Base-by-base conservation (phyloP, 139 green algal species). In the Chlorella sp. region DNA sequence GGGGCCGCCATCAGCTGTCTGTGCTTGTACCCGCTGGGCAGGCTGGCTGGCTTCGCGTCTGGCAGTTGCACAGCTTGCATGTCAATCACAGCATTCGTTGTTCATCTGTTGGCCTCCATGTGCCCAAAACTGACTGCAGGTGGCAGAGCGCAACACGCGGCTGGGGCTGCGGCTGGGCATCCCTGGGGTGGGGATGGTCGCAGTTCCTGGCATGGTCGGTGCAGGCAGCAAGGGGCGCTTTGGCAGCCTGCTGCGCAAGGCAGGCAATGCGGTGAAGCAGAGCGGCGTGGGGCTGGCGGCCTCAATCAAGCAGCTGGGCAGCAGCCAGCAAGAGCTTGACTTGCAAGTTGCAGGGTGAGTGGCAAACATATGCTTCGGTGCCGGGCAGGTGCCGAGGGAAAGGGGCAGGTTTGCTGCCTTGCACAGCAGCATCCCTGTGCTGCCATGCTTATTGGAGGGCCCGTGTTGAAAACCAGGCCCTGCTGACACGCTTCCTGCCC, bases 211-310 rank as follows among this genome's bases (percentile, higher is more conserved):
- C 81, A 86, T 85, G 48, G 81, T 16, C 80, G 40, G 21, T 40
- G 66, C 39, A 3, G 39, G 66, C 15, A 34, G 57, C 64, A 89
- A 89, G 71, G 85, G 85, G 21, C 85, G 85, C 42, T 34, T 89
- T 32, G 69, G 85, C 48, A 69, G 34, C 85, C 71, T 89, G 69
- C 85, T 89, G 85, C 85, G 85, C 85, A 89, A 89, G 85, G 71
- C 71, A 16, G 85, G 53, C 7, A 73, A 19, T 7, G 71, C 40
- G 19, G 71, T 89, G 71, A 89, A 89, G 42, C 71, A 75, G 71
- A 48, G 85, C 85, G 22, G 85, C 71, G 71, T 40, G 40, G n/a
- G 18, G 34, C 69, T 89, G n/a, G 40, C 81, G 69, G 71, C 71
- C 19, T 82, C 71, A 48, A 89, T 89, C 42, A 76, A 83, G 42